These are phyloP conservation scores for Geotrichum europaeum DNA, from an alignment of 1,139 yeast genomes.

Conservation along the genomic window DNA sequence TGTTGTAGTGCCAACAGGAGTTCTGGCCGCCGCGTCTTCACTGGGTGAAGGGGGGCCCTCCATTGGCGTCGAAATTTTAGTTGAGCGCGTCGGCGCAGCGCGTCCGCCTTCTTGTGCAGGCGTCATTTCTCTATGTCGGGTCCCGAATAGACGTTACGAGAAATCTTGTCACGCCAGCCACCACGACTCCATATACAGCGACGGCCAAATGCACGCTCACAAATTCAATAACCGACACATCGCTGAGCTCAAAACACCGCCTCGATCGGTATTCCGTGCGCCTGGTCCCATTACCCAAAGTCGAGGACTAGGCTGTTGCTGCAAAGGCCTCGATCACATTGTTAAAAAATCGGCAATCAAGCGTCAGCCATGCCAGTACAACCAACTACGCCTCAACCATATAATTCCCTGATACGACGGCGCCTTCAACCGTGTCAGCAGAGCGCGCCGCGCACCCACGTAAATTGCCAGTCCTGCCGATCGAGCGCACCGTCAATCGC, in stretches of 20 bases:
- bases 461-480: not conserved
- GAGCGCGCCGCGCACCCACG: not conserved
- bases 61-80: too few relatives aligned
- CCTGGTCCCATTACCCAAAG: not conserved
- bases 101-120: too few relatives aligned
- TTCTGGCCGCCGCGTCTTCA: too few relatives aligned
- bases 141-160: not conserved
- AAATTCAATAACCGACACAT: not conserved
- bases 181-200: not conserved
- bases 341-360: not conserved
- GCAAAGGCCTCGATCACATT: not conserved
- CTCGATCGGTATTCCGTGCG: not conserved
- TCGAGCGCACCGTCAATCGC: not conserved
- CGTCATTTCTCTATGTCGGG: too few relatives aligned
- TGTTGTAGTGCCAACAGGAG: too few relatives aligned
- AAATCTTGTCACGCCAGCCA: not conserved
- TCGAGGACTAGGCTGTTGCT: not conserved
- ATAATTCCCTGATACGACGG: not conserved
- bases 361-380: not conserved
- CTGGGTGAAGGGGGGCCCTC: too few relatives aligned
- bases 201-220: not conserved
- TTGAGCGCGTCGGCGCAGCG: too few relatives aligned
- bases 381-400: not conserved
- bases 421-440: not conserved
- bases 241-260: not conserved